These are phyloP conservation scores for Penicillium canariense DNA, from an alignment of 495 filamentous ascomycete species.

Conservation along the genomic window DNA sequence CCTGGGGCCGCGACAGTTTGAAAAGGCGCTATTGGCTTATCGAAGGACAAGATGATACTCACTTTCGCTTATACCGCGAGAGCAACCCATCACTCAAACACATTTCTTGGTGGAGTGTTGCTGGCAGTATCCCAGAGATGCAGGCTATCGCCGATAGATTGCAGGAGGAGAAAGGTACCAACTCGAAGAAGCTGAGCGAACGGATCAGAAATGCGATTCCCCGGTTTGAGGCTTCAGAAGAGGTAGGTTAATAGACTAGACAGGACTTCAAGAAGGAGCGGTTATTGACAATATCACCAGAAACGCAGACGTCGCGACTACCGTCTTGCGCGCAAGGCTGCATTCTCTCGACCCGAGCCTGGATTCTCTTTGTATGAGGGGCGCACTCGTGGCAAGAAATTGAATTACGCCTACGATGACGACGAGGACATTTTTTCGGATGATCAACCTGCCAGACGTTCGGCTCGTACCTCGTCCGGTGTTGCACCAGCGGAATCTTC, in stretches of 20 bases:
- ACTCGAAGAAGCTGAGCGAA: slow-evolving; percentile 71
- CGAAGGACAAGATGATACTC: slow-evolving; percentile 90
- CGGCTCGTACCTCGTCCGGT: slow-evolving; percentile 66
- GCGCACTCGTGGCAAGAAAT: slow-evolving; percentile 89
- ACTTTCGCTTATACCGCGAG: slow-evolving; percentile 92
- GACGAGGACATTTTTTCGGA: slow-evolving; percentile 81
- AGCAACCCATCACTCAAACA: slow-evolving; percentile 77
- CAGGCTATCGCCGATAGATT: slow-evolving; percentile 70
- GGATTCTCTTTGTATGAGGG: slow-evolving; percentile 95
- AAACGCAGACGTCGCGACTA: slow-evolving; percentile 94
- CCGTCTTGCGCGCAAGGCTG: slow-evolving; percentile 76
- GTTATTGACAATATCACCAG: slow-evolving; percentile 46
- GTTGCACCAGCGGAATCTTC: slow-evolving; percentile 66
- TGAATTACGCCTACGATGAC: slow-evolving; percentile 94
- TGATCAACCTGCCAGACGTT: slow-evolving; percentile 62
- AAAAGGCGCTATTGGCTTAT: slow-evolving; percentile 92
- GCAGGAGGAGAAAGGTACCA: slow-evolving; percentile 71
- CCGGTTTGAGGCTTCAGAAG: slow-evolving; percentile 92
- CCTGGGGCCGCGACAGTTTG: slow-evolving; percentile 88
- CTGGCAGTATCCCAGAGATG: slow-evolving; percentile 86
- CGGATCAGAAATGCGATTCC: slow-evolving; percentile 80
- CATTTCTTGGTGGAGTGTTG: slow-evolving; percentile 87
- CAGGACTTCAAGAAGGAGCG: neutral
- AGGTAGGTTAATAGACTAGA: slow-evolving; percentile 50
- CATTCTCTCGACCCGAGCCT: slow-evolving; percentile 82